Base-by-base conservation (phyloP, 768 basidiomycete species). In the Hypsizygus marmoreus region DNA sequence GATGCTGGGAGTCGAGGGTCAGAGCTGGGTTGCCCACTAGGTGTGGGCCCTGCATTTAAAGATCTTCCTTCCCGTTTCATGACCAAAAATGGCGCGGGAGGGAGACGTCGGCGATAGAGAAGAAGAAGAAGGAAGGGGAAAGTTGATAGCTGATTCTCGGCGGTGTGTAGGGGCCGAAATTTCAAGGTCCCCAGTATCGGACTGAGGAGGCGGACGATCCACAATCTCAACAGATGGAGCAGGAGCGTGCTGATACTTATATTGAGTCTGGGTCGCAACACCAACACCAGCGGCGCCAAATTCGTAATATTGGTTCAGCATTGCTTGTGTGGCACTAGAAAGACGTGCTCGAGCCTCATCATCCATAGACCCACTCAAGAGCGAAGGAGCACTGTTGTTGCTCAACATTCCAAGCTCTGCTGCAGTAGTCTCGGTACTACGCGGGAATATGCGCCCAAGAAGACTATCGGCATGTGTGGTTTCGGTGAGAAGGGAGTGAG, bases 391-490 rank as follows among this genome's bases (percentile, higher is more conserved):
- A 24, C 32, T 20, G 6, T 4, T 16, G 31, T 13, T 16, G 36
- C 8, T 14, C 25, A 28, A 6, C 12, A n/a, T 17, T 20, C 7
- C 46, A 6, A 19, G 30, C 6, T 12, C 22, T 20, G 29, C 26
- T 16, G 29, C 12, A 22, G 32, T 38, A 32, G 20, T 45, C 26
- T 50, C 43, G 13, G 29, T 11, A 19, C 49, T 49, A 16, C 43
- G 48, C 25, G 60, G 53, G 41, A 63, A 65, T 5, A 65, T 43
- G 10, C 61, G 61, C 17, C 43, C 54, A 12, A 65, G 53, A n/a
- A 62, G 45, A 34, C 60, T 65, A 47, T 65, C 64, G 5, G 55
- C 45, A 22, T 35, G 19, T n/a, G 40, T 34, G 16, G 33, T 28
- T 11, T 26, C 43, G 2, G 34, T 19, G 22, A 14, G 8, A n/a